Evolutionary conservation across 2,329 filamentous ascomycete genomes (phyloP), one percentile per base, ranked within the genome.

Genomic region (Arthrobotrys conoides): DNA sequence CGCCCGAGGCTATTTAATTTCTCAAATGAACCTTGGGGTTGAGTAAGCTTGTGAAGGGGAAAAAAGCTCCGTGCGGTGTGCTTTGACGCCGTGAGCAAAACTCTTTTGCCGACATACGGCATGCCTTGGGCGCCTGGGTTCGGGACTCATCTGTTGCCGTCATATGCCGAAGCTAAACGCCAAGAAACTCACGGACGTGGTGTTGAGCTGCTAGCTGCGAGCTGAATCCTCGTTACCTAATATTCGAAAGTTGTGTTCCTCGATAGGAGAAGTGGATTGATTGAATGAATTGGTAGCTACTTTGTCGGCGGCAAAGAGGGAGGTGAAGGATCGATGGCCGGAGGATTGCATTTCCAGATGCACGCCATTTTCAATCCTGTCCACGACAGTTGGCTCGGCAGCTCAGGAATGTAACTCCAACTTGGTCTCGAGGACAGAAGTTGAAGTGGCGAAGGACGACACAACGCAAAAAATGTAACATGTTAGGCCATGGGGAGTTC

Each of bases 111-210:
- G 57, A 33, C 18, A 9, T 41, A 61, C 57, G 36, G 36, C 57
- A 44, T 44, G 57, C 24, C 57, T 61, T 44, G 22, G 24, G 33
- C 57, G 36, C 57, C 57, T 61, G 57, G 57, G 5, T 30, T 44
- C 57, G 57, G 57, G 57, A 61, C 57, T 61, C 57, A 61, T 61
- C 33, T 61, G 57, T 44, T 44, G 57, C 57, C 57, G 57, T 61
- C 57, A 61, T 61, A 61, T 61, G 57, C 57, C 57, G 33, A 61
- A 33, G 57, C 20, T 24, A 10, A 44, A 24, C 24, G 57, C 57
- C 57, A 44, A 61, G 57, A 20, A 61, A 61, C 57, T 8, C 57
- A 44, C 53, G 18, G 51, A 55, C 51, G 16, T 30, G 27, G 22
- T 18, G 51, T 30, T 59, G 30, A 59, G n/a, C 33, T 20, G 53